Base-by-base conservation (phyloP, 192 early-diverging fungal genomes). In the Phlyctochytrium bullatum region DNA sequence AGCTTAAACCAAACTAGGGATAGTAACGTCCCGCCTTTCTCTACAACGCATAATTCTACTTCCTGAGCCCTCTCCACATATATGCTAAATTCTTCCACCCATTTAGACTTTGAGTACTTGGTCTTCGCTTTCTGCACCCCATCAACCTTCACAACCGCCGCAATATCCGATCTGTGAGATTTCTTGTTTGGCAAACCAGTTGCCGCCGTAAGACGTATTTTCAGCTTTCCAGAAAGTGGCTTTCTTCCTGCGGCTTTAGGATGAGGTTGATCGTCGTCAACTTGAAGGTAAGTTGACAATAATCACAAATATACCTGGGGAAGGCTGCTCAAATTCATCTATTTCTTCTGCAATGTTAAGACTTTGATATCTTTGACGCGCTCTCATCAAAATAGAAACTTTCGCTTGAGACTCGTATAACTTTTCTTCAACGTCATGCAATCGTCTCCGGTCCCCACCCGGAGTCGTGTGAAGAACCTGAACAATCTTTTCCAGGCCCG, bases 1-100 rank as follows among this genome's bases (percentile, higher is more conserved):
- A 98, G 84, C 65, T 93, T 93, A 60, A 98, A 84, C 97, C 97
- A 99, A 67, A 91, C 73, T 62, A 96, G 75, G 3, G 92, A 92
- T 69, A 96, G 80, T 36, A 96, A 88, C 16, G 77, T 71, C 29
- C 87, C 53, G 73, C 80, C 78, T 77, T 92, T 72, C 73, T 99
- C 97, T 67, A 90, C 92, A 27, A 99, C 79, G 6, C 91, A 85
- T 34, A 99, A 79, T 75, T 99, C 97, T 4, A 97, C 84, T 64
- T 99, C 97, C 17, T 90, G 88, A 1, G 90, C 93, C 74, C 91
- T 91, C 66, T 96, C 91, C 33, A 99, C 90, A 57, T 86, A 80
- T 27, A 96, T 87, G 65, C 91, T 90, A 76, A 93, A 92, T 34
- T 91, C 88, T 36, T 95, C 92, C 65, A 85, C 86, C 89, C 91